Evolutionary conservation across 148 eudicot species (phyloP).

Genomic region (Chenopodium quinoa): DNA sequence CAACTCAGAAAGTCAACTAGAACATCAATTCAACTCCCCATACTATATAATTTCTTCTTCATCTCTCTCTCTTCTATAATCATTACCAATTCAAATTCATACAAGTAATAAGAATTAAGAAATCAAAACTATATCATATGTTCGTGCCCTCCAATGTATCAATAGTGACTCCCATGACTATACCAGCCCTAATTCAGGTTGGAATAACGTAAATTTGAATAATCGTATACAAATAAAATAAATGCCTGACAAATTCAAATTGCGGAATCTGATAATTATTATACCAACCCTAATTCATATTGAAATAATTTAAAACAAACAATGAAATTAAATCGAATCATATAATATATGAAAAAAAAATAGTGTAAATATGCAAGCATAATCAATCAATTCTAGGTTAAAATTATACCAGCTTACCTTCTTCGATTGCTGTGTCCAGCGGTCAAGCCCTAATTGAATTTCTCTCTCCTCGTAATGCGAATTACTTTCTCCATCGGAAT

Average conservation of each 20-base stretch:
- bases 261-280: too few species aligned
- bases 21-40: background rate
- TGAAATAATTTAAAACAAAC: too few species aligned
- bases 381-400: background rate
- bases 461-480: background rate
- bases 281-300: too few species aligned
- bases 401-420: background rate
- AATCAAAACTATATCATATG: background rate
- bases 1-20: constrained; percentile 4
- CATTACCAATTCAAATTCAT: background rate
- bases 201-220: background rate
- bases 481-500: background rate
- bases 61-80: background rate
- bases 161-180: constrained; percentile 15
- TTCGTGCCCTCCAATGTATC: background rate
- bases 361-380: background rate
- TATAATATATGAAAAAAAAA: background rate
- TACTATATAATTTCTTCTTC: background rate
- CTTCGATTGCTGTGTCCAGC: background rate
- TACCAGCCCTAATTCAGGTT: constrained; percentile 3
- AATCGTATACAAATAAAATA: background rate
- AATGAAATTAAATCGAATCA: too few species aligned
- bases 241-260: too few species aligned
- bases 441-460: background rate
- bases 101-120: background rate